Evolutionary conservation across 306 rosid species (phyloP).

Genomic region (Herpetospermum pedunculosum): DNA sequence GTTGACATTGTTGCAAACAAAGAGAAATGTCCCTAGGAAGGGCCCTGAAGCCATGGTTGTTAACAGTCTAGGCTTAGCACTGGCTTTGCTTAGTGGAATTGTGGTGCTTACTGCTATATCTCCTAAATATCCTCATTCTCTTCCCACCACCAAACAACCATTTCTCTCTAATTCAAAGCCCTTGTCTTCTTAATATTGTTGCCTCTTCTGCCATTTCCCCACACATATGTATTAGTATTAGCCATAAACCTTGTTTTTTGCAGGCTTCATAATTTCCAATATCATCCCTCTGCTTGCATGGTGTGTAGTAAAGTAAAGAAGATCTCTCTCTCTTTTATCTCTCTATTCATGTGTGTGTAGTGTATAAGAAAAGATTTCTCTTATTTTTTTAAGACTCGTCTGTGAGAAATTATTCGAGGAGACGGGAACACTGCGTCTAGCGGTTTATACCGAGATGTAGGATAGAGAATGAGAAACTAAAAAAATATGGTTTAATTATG

Average conservation of each 20-base stretch:
- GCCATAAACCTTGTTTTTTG: not conserved
- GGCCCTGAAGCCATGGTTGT: constrained; percentile 52
- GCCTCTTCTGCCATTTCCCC: not conserved
- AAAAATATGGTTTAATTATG: not conserved
- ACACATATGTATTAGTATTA: too few relatives aligned
- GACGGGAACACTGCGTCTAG: not conserved
- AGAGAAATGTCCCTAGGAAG: constrained; percentile 38
- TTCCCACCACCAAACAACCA: constrained; percentile 27
- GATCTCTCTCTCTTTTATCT: not conserved
- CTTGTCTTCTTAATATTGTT: constrained; percentile 18
- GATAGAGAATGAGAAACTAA: too few relatives aligned
- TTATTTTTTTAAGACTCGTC: not conserved
- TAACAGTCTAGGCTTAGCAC: constrained; percentile 47
- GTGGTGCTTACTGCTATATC: constrained; percentile 66
- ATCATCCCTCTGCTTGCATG: not conserved
- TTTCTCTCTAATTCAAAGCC: constrained; percentile 35
- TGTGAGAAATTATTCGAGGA: not conserved
- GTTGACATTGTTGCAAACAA: constrained; percentile 61
- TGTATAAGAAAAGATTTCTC: not conserved
- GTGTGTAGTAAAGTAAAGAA: not conserved
- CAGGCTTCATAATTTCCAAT: not conserved
- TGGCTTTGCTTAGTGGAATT: constrained; percentile 56
- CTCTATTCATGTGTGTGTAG: not conserved
- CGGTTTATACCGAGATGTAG: not conserved
- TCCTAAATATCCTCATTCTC: constrained; percentile 33